Evolutionary conservation across 192 early-diverging fungal species (phyloP), one percentile per base, ranked within the genome.

Genomic region (Podochytrium sp.): DNA sequence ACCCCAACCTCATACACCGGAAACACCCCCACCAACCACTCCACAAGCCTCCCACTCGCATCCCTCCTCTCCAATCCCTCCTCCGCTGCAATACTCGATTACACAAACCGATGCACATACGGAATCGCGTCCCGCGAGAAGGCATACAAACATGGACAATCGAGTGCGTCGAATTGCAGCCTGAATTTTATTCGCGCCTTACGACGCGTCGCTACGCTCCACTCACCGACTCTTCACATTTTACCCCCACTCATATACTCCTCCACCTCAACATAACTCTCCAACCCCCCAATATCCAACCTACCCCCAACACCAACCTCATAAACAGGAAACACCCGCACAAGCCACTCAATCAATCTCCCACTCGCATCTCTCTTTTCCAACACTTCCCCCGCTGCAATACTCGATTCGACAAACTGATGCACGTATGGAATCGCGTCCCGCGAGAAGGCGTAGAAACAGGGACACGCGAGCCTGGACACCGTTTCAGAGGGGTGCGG

Each of bases 61-160:
- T 90, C 89, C 12, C 75, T 73, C 33, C 83, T 84, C 43, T 79
- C 74, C 10, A 86, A 60, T 12, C 55, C 74, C 4, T 62, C 51
- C n/a, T 74, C 53, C 0, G 32, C 43, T 16, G 57, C n/a, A 1
- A 79, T 18, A 51, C 79, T 82, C 37, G 71, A 73, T 14, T 83
- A 52, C 23, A 89, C 64, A 73, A 89, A 90, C 35, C 72, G 65
- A 10, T 66, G 27, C 27, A 90, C 43, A 5, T 75, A 64, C 20
- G 16, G 2, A 14, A 89, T 29, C 0, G 75, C 52, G 35, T 63
- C 14, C 4, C 33, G 56, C 20, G 74, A 55, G 14, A 90, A 65
- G 20, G 80, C 76, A 65, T 90, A 90, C 55, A 90, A 90, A 62
- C 89, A 90, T 16, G 89, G 89, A 75, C 87, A 89, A n/a, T 80